Evolutionary conservation across 345 rosid species (phyloP).

Genomic region (sweet orange (Citrus sinensis)): DNA sequence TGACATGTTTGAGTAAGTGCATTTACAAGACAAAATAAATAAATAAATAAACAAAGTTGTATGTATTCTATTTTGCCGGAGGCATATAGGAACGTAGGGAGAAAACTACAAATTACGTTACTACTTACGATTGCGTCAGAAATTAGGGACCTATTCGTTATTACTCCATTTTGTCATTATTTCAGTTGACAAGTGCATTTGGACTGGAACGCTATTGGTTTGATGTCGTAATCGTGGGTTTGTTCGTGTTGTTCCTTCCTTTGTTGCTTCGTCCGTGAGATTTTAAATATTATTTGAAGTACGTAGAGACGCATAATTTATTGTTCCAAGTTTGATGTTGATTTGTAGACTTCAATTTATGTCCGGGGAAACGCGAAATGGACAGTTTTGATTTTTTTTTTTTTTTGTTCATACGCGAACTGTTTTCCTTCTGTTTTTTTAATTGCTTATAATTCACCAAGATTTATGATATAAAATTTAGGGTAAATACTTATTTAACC

Average conservation of each 20-base stretch:
- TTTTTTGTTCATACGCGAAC: not conserved
- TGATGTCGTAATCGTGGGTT: not conserved
- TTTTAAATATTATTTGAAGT: not conserved
- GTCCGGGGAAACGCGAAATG: not conserved
- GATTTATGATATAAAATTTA: no score
- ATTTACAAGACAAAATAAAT: no score
- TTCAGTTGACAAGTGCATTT: not conserved
- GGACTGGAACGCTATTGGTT: not conserved
- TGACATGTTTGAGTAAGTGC: no score
- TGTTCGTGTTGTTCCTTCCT: not conserved
- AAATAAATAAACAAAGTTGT: fast-evolving
- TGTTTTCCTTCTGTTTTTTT: not conserved
- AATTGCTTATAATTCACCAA: not conserved
- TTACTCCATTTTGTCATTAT: not conserved
- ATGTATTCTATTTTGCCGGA: no score
- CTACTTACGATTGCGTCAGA: no score
- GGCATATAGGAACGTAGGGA: no score
- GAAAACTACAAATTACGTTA: no score
- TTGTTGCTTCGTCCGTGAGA: not conserved
- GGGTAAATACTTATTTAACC: fast-evolving
- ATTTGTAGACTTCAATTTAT: not conserved
- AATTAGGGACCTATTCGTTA: no score
- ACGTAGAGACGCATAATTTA: not conserved
- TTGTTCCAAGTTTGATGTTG: not conserved
- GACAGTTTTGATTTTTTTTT: no score